Evolutionary conservation across 495 filamentous ascomycete species (phyloP).

Genomic region (Tuber borchii): DNA sequence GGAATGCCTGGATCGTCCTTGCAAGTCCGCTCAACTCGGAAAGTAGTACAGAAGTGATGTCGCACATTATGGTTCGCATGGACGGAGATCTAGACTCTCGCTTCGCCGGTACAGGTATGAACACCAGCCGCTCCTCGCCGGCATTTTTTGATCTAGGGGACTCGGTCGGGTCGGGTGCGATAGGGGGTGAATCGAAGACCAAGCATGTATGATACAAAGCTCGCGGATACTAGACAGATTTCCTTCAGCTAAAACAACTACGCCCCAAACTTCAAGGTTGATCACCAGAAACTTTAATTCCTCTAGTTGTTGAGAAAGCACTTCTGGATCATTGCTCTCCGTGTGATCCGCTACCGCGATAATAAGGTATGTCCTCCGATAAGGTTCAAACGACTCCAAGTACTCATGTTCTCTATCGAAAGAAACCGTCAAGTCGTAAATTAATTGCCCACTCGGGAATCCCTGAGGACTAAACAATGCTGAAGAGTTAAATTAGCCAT

Average conservation of each 20-base stretch:
- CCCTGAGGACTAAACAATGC: slow-evolving; percentile 93
- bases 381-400: slow-evolving; percentile 38
- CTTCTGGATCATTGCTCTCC: slow-evolving; percentile 38
- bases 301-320: slow-evolving; percentile 59
- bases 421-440: slow-evolving; percentile 79
- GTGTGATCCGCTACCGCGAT: slow-evolving; percentile 33
- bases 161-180: slow-evolving; percentile 41
- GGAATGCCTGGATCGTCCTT: slow-evolving; percentile 71
- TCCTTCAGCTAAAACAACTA: neutral
- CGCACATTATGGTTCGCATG: slow-evolving; percentile 90
- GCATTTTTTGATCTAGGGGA: slow-evolving; percentile 40
- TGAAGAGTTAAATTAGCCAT: slow-evolving; percentile 41
- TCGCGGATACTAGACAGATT: slow-evolving; percentile 41
- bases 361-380: slow-evolving; percentile 39
- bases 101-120: slow-evolving; percentile 66
- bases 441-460: slow-evolving; percentile 78
- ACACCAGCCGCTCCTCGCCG: slow-evolving; percentile 42
- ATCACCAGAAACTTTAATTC: slow-evolving; percentile 70
- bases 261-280: slow-evolving; percentile 42
- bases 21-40: slow-evolving; percentile 83
- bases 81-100: slow-evolving; percentile 72
- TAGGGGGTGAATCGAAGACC: slow-evolving; percentile 45
- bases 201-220: slow-evolving; percentile 49
- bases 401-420: slow-evolving; percentile 55
- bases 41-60: slow-evolving; percentile 74